Conservation (phyloP, 345 rosid genomes). For the Pseudoturritis turrita region DNA sequence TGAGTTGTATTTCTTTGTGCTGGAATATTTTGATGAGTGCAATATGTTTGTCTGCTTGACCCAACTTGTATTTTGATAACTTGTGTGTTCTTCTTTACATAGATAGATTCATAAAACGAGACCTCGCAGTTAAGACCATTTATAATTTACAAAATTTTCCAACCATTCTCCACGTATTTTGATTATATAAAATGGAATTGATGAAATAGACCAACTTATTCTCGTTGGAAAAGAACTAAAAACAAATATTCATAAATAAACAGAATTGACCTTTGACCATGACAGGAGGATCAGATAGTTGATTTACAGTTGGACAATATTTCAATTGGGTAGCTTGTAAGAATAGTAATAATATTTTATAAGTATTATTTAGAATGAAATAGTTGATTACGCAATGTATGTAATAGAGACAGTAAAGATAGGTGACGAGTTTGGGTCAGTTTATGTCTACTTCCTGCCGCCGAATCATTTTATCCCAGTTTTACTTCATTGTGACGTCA, state of each 20-base stretch:
- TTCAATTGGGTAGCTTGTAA: conserved; percentile 21
- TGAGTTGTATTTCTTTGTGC: no score
- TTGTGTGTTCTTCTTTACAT: no score
- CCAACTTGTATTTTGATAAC: no score
- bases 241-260: background rate
- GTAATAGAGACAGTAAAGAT: conserved; percentile 21
- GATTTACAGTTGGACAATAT: background rate
- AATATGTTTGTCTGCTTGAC: no score
- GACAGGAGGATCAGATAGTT: background rate
- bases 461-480: conserved; percentile 16
- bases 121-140: background rate
- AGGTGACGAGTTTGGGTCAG: conserved; percentile 27
- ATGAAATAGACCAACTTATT: background rate
- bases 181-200: background rate
- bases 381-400: conserved; percentile 25
- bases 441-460: conserved; percentile 34
- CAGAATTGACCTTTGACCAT: background rate
- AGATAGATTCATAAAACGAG: background rate
- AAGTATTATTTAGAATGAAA: background rate
- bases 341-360: background rate
- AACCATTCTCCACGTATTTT: background rate
- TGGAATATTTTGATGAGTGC: no score
- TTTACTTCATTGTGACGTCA: conserved; percentile 12
- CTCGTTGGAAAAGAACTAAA: background rate
- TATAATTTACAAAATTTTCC: background rate